Evolutionary conservation across 1,139 yeast species (phyloP).

Genomic region (Blastobotrys malaysiensis): DNA sequence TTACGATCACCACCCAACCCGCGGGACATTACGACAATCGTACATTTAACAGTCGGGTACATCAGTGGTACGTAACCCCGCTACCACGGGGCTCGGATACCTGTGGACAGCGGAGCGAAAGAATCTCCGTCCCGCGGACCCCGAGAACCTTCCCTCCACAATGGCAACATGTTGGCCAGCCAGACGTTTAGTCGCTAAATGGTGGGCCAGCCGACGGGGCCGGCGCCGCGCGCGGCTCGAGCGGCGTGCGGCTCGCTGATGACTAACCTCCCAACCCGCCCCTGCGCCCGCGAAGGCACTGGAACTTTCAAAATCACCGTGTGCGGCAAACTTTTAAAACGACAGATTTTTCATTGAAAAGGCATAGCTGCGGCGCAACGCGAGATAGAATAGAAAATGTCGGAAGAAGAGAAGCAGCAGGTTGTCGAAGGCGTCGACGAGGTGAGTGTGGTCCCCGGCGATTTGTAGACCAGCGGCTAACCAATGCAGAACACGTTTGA

Average conservation of each 20-base stretch:
- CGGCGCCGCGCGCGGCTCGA: not conserved
- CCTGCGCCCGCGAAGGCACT: not conserved
- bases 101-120: too few species aligned
- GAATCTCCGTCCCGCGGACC: too few species aligned
- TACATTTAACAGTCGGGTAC: too few species aligned
- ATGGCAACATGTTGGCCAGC: too few species aligned
- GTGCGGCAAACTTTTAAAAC: not conserved
- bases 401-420: constrained; percentile 7
- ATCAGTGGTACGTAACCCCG: too few species aligned
- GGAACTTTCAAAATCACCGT: not conserved
- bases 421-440: not conserved
- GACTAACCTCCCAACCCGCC: not conserved
- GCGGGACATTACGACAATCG: too few species aligned
- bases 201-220: too few species aligned
- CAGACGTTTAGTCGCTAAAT: too few species aligned
- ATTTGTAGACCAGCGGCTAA: not conserved
- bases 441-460: not conserved
- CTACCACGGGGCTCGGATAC: too few species aligned
- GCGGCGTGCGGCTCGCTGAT: not conserved
- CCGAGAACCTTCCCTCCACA: too few species aligned
- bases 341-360: not conserved
- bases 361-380: not conserved
- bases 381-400: not conserved
- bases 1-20: too few species aligned
- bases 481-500: constrained; percentile 10